phyloP scores from a whole-genome alignment of 108 stramenopile genomes.

The Fragilaria radians region DNA sequence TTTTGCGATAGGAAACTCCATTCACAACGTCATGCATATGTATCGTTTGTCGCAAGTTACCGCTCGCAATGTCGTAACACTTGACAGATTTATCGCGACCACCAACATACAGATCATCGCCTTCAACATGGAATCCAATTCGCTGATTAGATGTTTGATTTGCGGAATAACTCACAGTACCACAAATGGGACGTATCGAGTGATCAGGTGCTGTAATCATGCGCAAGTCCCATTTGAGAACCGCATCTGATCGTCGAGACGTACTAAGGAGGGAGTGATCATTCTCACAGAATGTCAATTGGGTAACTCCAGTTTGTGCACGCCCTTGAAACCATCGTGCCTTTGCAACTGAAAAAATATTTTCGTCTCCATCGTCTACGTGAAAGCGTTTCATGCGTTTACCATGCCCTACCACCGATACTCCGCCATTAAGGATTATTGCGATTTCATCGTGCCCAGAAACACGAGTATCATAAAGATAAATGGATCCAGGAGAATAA shows the following conservation, averaged over 20 bases:
- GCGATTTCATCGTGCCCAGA: constrained; percentile 2
- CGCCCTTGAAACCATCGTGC: constrained; percentile 68
- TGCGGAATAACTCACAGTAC: constrained; percentile 50
- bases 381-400: constrained; percentile 42
- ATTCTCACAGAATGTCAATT: constrained; percentile 50
- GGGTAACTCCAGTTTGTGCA: constrained; percentile 67
- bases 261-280: constrained; percentile 49
- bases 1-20: constrained; percentile 38
- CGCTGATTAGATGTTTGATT: constrained; percentile 75
- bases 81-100: constrained; percentile 45
- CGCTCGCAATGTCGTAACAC: constrained; percentile 30
- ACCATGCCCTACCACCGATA: constrained; percentile 52
- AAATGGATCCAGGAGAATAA: constrained; percentile 81
- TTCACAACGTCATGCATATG: constrained; percentile 50
- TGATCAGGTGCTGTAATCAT: constrained; percentile 35
- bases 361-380: constrained; percentile 8
- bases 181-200: constrained; percentile 35
- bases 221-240: constrained; percentile 76
- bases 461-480: constrained; percentile 72
- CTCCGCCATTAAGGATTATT: constrained; percentile 7
- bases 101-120: constrained; percentile 42
- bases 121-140: constrained; percentile 56
- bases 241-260: constrained; percentile 62
- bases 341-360: constrained; percentile 53
- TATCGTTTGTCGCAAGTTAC: constrained; percentile 15